Evolutionary conservation across 1,284 basidiomycete species (phyloP), one percentile per base, ranked within the genome.

Genomic region (Cryptococcus sp.): DNA sequence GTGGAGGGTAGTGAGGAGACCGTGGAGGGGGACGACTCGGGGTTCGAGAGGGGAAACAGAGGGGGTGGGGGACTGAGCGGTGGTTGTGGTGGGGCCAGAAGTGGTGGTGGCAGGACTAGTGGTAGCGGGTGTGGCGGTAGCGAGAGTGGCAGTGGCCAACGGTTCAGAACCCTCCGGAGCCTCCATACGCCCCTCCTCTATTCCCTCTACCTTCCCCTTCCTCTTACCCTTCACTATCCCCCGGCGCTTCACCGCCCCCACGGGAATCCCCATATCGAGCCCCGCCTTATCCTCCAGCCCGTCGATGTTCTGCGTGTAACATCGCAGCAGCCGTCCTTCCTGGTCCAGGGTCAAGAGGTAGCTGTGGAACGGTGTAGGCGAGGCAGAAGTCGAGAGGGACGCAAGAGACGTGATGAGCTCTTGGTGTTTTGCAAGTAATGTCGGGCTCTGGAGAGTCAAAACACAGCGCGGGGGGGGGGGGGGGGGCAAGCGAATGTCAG

Each of bases 291-390:
- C 81, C 71, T 96, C 92, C 50, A 97, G 84, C 15, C 86, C 87
- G 71, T 97, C 92, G 60, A 96, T 94, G 76, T 95, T 94, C 79
- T 97, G 93, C 0, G 93, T 95, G 76, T 96, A 97, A 4, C 93
- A 89, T 28, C 93, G 83, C 44, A 93, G 81, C 1, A 97, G 83
- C 47, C 85, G 83, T 2, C 89, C 87, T 46, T 87, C 81, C 54
- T 85, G 80, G 68, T 96, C 90, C 21, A 96, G 83, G 13, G 81
- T 70, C 43, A 86, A 86, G 23, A 97, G 83, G 24, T 89, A 80
- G 7, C 80, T 77, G 70, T 97, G 93, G 65, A 96, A 96, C 1
- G 85, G 79, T 3, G 93, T 94, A 0, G 93, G 92, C 59, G 82
- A 68, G 9, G 92, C 90, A 2, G 81, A 79, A 55, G 83, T 80